Conservation (phyloP, 306 rosid species). For the Prunus mira region DNA sequence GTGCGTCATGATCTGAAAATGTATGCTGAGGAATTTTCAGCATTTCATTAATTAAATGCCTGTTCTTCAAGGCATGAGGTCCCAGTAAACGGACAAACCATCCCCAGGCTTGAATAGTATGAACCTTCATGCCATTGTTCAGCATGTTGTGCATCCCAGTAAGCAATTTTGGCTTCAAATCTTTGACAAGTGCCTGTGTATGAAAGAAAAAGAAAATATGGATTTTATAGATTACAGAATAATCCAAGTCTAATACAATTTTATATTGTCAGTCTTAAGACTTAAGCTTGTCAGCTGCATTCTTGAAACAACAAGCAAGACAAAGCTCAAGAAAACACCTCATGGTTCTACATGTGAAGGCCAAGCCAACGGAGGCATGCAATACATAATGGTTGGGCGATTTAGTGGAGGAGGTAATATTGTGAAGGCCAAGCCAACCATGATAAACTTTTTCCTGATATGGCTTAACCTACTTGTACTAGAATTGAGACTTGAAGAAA, state of each 20-base stretch:
- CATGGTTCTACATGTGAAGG: not conserved
- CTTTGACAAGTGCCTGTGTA: slow-evolving; percentile 58
- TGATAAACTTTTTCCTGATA: not conserved
- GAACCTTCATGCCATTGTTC: slow-evolving; percentile 67
- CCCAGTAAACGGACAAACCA: slow-evolving; percentile 81
- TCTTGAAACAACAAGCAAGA: not conserved
- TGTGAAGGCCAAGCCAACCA: not conserved
- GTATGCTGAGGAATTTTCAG: slow-evolving; percentile 76
- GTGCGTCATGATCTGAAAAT: slow-evolving; percentile 75
- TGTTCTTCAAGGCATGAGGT: slow-evolving; percentile 60
- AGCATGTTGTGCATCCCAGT: slow-evolving; percentile 53
- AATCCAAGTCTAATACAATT: not conserved
- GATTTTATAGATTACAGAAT: slow-evolving; percentile 17
- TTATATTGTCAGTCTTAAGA: not conserved
- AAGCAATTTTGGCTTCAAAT: slow-evolving; percentile 66
- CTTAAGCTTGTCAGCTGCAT: not conserved
- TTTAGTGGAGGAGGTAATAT: no score
- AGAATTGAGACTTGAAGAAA: not conserved
- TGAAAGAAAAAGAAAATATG: not conserved
- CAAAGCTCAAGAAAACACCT: not conserved
- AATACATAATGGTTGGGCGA: not conserved
- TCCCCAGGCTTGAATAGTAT: slow-evolving; percentile 78
- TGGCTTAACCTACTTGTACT: no score
- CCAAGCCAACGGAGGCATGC: not conserved
- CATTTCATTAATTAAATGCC: slow-evolving; percentile 66